Percentiles rank a stretch among this genome's conserved stretches.
These are phyloP conservation scores for Cladosporium sphaerospermum DNA, from an alignment of 2,329 filamentous ascomycete species.

Conservation along the genomic window DNA sequence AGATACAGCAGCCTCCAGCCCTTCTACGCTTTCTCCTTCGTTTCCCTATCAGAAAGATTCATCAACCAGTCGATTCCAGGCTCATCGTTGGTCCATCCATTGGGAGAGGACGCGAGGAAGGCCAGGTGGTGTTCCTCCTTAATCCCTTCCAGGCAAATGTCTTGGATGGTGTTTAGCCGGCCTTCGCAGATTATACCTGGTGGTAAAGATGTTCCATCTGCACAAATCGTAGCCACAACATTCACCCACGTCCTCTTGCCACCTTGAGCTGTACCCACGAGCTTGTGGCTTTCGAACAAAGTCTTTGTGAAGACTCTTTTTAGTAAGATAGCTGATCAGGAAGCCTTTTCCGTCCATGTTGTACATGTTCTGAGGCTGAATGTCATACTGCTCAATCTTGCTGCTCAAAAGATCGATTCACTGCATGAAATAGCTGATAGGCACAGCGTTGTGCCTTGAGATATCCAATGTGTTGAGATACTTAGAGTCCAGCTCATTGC, in stretches of 20 bases:
- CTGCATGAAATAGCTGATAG: constrained; percentile 15
- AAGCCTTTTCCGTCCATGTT: constrained; percentile 19
- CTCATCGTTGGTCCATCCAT: constrained; percentile 55
- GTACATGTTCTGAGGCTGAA: constrained; percentile 12
- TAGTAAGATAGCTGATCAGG: constrained; percentile 11
- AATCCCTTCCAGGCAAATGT: constrained; percentile 16
- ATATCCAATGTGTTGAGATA: constrained; percentile 18
- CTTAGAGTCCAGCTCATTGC: constrained; percentile 12
- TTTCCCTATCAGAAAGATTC: constrained; percentile 11
- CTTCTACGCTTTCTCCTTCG: constrained; percentile 11
- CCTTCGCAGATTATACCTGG: constrained; percentile 16
- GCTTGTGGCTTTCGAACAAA: background rate
- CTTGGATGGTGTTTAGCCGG: constrained; percentile 11
- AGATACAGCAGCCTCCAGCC: constrained; percentile 14
- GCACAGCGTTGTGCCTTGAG: constrained; percentile 19
- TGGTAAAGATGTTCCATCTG: constrained; percentile 12
- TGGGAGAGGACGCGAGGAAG: constrained; percentile 15
- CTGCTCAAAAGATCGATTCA: constrained; percentile 18
- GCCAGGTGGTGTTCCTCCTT: constrained; percentile 6
- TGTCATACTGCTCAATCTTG: constrained; percentile 15
- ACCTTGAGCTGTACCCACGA: constrained; percentile 14
- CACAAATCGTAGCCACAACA: constrained; percentile 14
- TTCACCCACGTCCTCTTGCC: constrained; percentile 17
- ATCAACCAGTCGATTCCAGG: constrained; percentile 27
- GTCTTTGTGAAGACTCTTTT: constrained; percentile 9